phyloP scores from a whole-genome alignment of 2,329 filamentous ascomycete genomes.

The Xylariaceae sp. region DNA sequence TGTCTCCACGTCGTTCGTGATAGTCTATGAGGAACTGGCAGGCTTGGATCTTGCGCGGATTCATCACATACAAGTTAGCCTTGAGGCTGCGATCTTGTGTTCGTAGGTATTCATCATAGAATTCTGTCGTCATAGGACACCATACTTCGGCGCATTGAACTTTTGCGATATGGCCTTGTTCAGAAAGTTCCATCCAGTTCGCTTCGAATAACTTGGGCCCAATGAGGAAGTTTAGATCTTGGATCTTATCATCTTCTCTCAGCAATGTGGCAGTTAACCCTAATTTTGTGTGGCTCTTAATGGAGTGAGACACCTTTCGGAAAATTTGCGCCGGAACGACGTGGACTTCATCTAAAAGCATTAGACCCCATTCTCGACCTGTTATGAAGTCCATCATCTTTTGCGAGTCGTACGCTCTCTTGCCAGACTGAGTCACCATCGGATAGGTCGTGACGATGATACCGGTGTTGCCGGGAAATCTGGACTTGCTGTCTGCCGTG shows the following conservation, averaged over 20 bases:
- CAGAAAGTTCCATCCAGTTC: conserved; percentile 98
- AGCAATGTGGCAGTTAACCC: conserved; percentile 90
- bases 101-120: conserved; percentile 87
- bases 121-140: conserved; percentile 99
- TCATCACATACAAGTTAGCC: conserved; percentile 81
- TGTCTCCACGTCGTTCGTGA: conserved; percentile 89
- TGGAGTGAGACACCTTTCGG: conserved; percentile 83
- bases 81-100: conserved; percentile 31
- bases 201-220: conserved; percentile 97
- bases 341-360: conserved; percentile 96
- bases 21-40: conserved; percentile 98
- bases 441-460: conserved; percentile 97
- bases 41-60: conserved; percentile 92
- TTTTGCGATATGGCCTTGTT: conserved; percentile 92
- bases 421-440: conserved; percentile 92
- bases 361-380: conserved; percentile 88
- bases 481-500: conserved; percentile 82
- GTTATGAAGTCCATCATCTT: conserved; percentile 97
- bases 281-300: conserved; percentile 92
- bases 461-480: conserved; percentile 82
- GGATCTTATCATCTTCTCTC: conserved; percentile 97
- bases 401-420: conserved; percentile 83
- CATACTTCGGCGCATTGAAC: conserved; percentile 98
- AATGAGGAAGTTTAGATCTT: conserved; percentile 93
- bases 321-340: conserved; percentile 97